phyloP scores from a whole-genome alignment of 177 flowering plant genomes.

The Vitis hybrid region DNA sequence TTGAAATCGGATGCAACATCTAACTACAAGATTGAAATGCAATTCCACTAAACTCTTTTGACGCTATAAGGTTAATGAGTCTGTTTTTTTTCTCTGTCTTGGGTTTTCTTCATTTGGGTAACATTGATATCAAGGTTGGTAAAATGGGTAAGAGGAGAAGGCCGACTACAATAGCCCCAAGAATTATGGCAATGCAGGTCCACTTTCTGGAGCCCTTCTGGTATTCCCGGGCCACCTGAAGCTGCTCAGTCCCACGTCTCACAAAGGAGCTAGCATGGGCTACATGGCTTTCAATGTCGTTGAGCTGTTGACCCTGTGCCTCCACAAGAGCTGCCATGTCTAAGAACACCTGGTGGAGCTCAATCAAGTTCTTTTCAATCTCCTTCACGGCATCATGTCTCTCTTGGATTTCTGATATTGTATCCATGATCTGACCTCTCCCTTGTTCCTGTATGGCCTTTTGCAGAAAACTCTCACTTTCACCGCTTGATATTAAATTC shows the following conservation, averaged over 20 bases:
- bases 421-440: slow-evolving; percentile 53
- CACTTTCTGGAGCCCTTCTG: slow-evolving; percentile 47
- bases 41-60: too few species aligned
- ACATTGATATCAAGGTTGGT: not conserved
- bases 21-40: too few species aligned
- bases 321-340: slow-evolving; percentile 64
- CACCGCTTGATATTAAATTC: slow-evolving; percentile 52
- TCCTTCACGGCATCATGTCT: slow-evolving; percentile 65
- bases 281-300: slow-evolving; percentile 61
- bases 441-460: slow-evolving; percentile 68
- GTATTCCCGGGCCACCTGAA: slow-evolving; percentile 33
- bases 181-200: slow-evolving; percentile 33
- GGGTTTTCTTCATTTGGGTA: not conserved
- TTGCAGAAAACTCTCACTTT: slow-evolving; percentile 54
- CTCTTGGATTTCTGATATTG: slow-evolving; percentile 62
- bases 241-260: slow-evolving; percentile 36
- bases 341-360: slow-evolving; percentile 55
- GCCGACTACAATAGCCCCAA: slow-evolving; percentile 15
- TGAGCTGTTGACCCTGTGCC: slow-evolving; percentile 58
- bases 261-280: slow-evolving; percentile 63
- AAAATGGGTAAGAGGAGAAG: slow-evolving; percentile 28
- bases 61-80: too few species aligned
- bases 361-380: slow-evolving; percentile 52
- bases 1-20: too few species aligned
- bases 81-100: not conserved